Evolutionary conservation across 345 rosid genomes (phyloP).

Genomic region (Eucalyptus sp.): DNA sequence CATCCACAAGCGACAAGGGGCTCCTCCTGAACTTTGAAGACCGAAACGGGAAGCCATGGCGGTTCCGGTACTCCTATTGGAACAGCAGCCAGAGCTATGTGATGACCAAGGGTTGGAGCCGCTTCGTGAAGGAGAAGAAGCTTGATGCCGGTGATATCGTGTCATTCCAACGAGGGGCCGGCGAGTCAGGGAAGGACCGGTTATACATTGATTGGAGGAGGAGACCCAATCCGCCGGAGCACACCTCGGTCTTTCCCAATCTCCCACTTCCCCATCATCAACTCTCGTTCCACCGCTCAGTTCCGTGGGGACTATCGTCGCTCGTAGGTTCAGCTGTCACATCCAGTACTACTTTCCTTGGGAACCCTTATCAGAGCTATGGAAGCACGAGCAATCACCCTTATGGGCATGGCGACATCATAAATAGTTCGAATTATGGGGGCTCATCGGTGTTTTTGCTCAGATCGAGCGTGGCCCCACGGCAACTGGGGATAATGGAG

Average conservation of each 20-base stretch:
- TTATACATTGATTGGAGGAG: conserved; percentile 83
- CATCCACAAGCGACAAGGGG: conserved; percentile 60
- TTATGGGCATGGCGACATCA: not conserved
- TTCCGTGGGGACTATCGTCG: conserved; percentile 29
- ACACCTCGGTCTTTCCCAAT: not conserved
- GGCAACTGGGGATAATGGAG: conserved; percentile 5
- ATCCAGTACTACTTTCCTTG: conserved; percentile 2
- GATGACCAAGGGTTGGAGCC: conserved; percentile 96
- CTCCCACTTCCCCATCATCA: conserved; percentile 2
- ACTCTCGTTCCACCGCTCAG: conserved; percentile 4
- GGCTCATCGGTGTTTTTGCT: conserved; percentile 14
- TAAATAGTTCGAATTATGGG: not conserved
- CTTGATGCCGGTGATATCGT: conserved; percentile 87
- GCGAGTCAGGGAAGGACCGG: conserved; percentile 38
- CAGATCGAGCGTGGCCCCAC: conserved; percentile 2
- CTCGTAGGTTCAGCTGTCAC: not conserved
- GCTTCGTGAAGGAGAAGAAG: conserved; percentile 86
- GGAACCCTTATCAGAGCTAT: not conserved
- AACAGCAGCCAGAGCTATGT: conserved; percentile 93
- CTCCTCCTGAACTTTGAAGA: conserved; percentile 76
- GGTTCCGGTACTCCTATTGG: conserved; percentile 91
- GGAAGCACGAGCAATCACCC: not conserved
- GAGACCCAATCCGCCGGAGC: conserved; percentile 36
- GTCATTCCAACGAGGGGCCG: conserved; percentile 64
- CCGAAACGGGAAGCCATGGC: conserved; percentile 57